Base-by-base conservation (phyloP, 202 grass and related monocot species). In the Dendrocalamus latiflorus region DNA sequence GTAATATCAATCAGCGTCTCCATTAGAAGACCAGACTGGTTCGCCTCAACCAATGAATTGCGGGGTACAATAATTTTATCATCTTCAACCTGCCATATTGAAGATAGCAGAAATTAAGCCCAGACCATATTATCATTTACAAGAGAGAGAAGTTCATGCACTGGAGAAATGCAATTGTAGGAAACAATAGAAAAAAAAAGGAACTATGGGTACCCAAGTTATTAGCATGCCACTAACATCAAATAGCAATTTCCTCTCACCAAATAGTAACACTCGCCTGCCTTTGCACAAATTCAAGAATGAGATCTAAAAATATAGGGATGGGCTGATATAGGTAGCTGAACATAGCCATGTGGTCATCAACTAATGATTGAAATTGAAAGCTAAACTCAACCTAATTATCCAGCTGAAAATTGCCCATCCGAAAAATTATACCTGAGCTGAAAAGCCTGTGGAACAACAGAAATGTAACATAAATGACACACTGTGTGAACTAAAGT, bases 1-100 rank as follows among this genome's bases (percentile, higher is more conserved):
- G 93, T 94, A 75, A 99, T 90, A 83, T 99, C 96, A 61, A 99
- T 96, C 54, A 95, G 75, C 0, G 93, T 99, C 81, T 99, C 96
- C 96, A 99, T 96, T 72, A 99, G 96, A 65, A 99, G 96, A 41
- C 96, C 93, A 6, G 96, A 99, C 75, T 98, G 96, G 47, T 98
- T 98, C 39, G 93, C 96, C 82, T 95, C 96, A 68, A 98, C 89
- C 34, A 85, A 38, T 10, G 96, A 99, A 84, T 99, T 99, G 26
- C 81, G 85, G 20, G 96, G 96, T 76, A 99, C 73, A 41, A 99
- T 92, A 67, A 95, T 94, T 77, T 96, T 94, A 72, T 96, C 96
- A 87, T 99, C 96, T 33, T 96, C 96, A 75, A 99, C 83, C 96
- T 99, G 74, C 2, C 48, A 81, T 54, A 57, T 20, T 6, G 12